Evolutionary conservation across 129 eudicot species (phyloP).

Genomic region (Arctium lappa): DNA sequence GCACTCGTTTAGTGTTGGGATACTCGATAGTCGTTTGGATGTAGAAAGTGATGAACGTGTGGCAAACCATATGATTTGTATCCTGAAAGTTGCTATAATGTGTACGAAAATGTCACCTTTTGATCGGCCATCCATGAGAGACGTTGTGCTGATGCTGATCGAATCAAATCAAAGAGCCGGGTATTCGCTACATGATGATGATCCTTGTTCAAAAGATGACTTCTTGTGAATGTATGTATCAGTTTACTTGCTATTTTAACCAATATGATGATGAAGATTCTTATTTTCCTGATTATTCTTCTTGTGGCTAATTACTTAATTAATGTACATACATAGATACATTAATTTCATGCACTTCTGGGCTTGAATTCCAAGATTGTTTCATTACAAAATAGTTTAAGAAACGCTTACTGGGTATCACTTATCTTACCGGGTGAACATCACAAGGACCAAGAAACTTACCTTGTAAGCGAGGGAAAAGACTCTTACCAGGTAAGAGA

Average conservation of each 20-base stretch:
- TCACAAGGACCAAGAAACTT: too few relatives aligned
- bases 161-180: constrained; percentile 66
- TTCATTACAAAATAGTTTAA: neutral
- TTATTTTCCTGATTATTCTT: constrained; percentile 30
- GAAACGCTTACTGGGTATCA: too few relatives aligned
- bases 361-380: neutral
- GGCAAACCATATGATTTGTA: constrained; percentile 67
- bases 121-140: constrained; percentile 91
- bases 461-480: too few relatives aligned
- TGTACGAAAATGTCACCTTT: constrained; percentile 82
- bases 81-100: constrained; percentile 66
- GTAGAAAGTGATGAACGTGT: constrained; percentile 42
- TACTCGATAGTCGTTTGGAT: constrained; percentile 74
- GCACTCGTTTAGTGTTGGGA: constrained; percentile 60
- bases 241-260: constrained; percentile 17
- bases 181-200: constrained; percentile 12
- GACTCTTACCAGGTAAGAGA: too few relatives aligned
- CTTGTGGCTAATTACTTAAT: neutral
- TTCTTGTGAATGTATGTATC: constrained; percentile 22
- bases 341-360: neutral
- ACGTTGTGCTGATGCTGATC: constrained; percentile 85
- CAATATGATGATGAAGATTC: constrained; percentile 18
- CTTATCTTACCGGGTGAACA: too few relatives aligned
- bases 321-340: constrained; percentile 17
- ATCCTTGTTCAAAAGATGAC: constrained; percentile 19